A percentile compares a stretch with the other conserved stretches of the same genome.
phyloP scores from a whole-genome alignment of 768 basidiomycete genomes.

The Rhodotorula paludigena region DNA sequence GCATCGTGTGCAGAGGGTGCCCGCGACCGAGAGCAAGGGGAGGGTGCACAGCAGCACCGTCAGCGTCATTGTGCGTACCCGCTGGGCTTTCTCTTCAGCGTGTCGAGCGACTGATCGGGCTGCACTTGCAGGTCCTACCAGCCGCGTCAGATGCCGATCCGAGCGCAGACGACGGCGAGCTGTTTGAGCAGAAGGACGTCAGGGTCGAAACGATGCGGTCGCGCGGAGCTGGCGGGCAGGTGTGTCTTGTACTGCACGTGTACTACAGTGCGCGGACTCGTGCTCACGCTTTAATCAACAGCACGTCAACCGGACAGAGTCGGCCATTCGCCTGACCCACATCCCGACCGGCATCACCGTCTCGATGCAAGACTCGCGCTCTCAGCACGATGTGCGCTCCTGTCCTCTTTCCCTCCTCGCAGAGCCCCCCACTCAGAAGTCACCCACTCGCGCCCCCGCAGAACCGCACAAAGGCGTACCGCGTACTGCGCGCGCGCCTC shows the following conservation, averaged over 20 bases:
- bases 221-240: constrained; percentile 94
- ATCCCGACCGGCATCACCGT: constrained; percentile 88
- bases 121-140: constrained; percentile 66
- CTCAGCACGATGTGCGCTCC: constrained; percentile 75
- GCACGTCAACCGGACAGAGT: constrained; percentile 99
- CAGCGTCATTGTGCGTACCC: constrained; percentile 63
- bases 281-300: constrained; percentile 44
- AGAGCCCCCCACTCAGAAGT: neutral
- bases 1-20: constrained; percentile 90
- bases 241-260: constrained; percentile 45
- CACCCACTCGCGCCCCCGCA: constrained; percentile 45
- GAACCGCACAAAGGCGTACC: constrained; percentile 91
- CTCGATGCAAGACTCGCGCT: constrained; percentile 96
- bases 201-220: constrained; percentile 91
- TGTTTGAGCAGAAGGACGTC: constrained; percentile 70
- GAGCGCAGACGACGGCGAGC: constrained; percentile 61
- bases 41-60: constrained; percentile 89
- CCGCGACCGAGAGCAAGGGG: constrained; percentile 80
- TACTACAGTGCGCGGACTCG: neutral
- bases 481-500: constrained; percentile 76
- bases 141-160: constrained; percentile 58
- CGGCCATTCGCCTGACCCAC: constrained; percentile 90
- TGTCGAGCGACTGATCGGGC: neutral
- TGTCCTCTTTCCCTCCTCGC: neutral
- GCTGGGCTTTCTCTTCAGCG: constrained; percentile 30